phyloP scores from a whole-genome alignment of 1,284 basidiomycete genomes.

The Marasmius tenuissimus region DNA sequence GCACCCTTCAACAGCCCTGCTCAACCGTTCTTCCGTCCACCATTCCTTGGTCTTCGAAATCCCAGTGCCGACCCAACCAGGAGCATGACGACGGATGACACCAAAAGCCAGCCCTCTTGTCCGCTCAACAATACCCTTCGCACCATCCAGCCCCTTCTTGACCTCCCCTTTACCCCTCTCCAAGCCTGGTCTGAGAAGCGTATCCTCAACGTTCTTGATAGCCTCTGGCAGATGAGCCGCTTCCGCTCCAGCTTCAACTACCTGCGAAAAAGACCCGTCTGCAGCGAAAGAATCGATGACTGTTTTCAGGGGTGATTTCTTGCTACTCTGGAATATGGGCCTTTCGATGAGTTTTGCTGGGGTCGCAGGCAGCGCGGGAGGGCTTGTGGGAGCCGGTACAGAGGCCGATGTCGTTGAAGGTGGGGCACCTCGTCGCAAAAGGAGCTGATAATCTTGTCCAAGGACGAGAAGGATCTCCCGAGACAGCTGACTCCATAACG shows the following conservation, averaged over 20 bases:
- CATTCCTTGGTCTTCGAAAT: slow-evolving; percentile 34
- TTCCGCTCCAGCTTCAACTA: slow-evolving; percentile 44
- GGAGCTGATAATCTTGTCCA: slow-evolving; percentile 63
- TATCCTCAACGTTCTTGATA: slow-evolving; percentile 48
- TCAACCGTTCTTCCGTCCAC: slow-evolving; percentile 59
- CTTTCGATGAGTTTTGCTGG: slow-evolving; percentile 47
- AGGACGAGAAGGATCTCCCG: slow-evolving; percentile 61
- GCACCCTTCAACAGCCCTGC: slow-evolving; percentile 50
- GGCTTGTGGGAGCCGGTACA: slow-evolving; percentile 18
- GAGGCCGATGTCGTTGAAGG: slow-evolving; percentile 24
- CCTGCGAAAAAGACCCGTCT: slow-evolving; percentile 54
- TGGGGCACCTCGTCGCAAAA: slow-evolving; percentile 52
- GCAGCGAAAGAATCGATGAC: slow-evolving; percentile 57
- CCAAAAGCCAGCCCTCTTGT: background rate
- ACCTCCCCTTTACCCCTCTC: slow-evolving; percentile 24
- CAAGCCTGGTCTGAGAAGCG: slow-evolving; percentile 25
- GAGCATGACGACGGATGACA: slow-evolving; percentile 22
- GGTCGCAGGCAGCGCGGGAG: slow-evolving; percentile 20
- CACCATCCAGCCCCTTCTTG: slow-evolving; percentile 25
- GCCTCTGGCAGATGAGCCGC: slow-evolving; percentile 57
- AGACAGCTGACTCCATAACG: slow-evolving; percentile 60
- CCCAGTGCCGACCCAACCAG: slow-evolving; percentile 28
- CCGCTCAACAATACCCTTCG: slow-evolving; percentile 9
- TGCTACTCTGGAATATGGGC: slow-evolving; percentile 43
- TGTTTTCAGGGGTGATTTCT: slow-evolving; percentile 45